Conservation (phyloP, 2,329 filamentous ascomycete genomes). For the Stemphylium beticola region DNA sequence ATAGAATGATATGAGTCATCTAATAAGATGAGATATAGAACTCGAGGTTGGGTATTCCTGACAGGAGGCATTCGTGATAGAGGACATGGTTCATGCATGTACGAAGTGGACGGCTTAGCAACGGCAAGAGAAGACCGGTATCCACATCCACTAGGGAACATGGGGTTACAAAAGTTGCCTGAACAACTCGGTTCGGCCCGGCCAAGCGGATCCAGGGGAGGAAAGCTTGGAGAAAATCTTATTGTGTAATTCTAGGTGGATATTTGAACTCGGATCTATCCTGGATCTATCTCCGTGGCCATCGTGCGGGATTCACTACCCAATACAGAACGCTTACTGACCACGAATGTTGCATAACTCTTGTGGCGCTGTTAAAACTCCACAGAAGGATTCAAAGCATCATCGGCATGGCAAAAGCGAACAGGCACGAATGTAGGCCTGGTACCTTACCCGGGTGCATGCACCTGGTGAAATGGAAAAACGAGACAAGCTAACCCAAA, state of each 20-base stretch:
- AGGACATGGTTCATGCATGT: not conserved
- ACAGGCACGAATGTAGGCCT: not conserved
- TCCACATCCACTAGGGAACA: not conserved
- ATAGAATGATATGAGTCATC: not conserved
- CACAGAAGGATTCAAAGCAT: not conserved
- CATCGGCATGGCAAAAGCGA: not conserved
- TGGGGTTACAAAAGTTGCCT: not conserved
- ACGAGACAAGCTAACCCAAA: not conserved
- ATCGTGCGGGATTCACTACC: not conserved
- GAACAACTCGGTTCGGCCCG: not conserved
- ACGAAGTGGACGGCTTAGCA: not conserved
- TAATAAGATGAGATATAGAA: not conserved
- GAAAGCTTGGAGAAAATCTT: not conserved
- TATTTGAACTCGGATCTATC: not conserved
- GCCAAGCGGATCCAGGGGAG: not conserved
- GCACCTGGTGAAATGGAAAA: not conserved
- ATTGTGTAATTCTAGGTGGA: not conserved
- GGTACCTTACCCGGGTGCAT: not conserved
- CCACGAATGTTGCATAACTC: not conserved
- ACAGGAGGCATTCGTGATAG: slow-evolving; percentile 1
- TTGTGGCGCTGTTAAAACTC: not conserved
- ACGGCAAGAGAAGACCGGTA: not conserved
- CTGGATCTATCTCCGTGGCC: not conserved
- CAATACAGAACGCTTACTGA: not conserved
- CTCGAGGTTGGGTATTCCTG: not conserved